phyloP scores from a whole-genome alignment of 2,329 filamentous ascomycete species.

The Colletotrichum theobromicola region DNA sequence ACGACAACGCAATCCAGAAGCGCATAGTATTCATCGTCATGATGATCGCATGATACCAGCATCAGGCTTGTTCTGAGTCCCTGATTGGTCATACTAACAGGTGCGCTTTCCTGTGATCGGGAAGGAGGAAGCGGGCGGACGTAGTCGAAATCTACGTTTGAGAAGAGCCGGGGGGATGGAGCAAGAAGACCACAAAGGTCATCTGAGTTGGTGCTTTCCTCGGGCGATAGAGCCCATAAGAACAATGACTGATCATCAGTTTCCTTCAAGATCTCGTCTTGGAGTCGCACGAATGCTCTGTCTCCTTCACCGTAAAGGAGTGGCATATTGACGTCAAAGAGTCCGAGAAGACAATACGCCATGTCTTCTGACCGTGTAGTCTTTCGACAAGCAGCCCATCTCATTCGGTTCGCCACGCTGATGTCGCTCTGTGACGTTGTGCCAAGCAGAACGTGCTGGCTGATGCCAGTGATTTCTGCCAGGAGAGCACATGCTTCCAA shows the following conservation, averaged over 20 bases:
- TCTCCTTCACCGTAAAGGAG: conserved; percentile 30
- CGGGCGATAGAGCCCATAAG: neutral
- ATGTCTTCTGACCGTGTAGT: conserved; percentile 28
- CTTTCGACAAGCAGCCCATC: conserved; percentile 27
- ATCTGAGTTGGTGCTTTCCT: neutral
- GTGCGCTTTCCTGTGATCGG: neutral
- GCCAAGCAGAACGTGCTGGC: neutral
- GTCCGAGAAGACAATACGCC: conserved; percentile 31
- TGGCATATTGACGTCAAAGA: conserved; percentile 32
- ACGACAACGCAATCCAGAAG: neutral
- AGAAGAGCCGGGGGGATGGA: neutral
- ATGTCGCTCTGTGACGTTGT: conserved; percentile 10
- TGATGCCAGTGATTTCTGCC: neutral
- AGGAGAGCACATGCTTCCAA: neutral
- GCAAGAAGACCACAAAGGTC: neutral
- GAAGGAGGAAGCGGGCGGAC: neutral
- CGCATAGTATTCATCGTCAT: neutral
- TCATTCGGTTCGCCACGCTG: conserved; percentile 30
- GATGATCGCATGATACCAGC: neutral
- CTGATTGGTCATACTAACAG: neutral
- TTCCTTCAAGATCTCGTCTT: conserved; percentile 2
- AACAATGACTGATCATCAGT: conserved; percentile 8
- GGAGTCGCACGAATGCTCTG: conserved; percentile 26
- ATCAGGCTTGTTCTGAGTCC: neutral
- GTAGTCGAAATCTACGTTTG: neutral